Base-by-base conservation (phyloP, 331 rosid genomes). In the Quercus phellos region DNA sequence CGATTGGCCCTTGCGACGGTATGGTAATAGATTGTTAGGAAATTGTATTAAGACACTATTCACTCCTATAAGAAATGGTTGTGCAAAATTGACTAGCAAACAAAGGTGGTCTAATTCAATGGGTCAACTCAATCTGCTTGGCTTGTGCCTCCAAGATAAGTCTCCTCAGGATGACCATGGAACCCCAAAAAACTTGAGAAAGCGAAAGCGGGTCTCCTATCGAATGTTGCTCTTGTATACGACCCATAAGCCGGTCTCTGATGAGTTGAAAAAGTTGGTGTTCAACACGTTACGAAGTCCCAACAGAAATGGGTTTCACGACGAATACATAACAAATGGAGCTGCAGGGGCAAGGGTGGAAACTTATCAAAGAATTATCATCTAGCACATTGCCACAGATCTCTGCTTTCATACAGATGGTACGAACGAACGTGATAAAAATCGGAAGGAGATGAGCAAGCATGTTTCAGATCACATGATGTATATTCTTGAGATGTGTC, bases 361-460 rank as follows among this genome's bases (percentile, higher is more conserved):
- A 56, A 34, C 34, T 74, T 54, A 74, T 6, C 19, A 6, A 43
- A 34, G 69, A 3, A 34, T 55, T 55, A 18, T 55, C 22, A 10
- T 34, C 14, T 74, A 69, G 69, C 77, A 56, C 38, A 58, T 74
- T 56, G 77, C 53, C 17, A 74, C 69, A 11, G 55, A 58, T 35
- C 1, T 74, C 1, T 74, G 68, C 14, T 56, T 30, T 24, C 6
- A 21, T 1, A 4, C 0, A 6, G 26, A 19, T 21, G 50, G 3
- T 9, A 0, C 0, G n/a, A 54, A 5, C 2, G 2, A 1, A 0
- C 29, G 0, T 26, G 0, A 2, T 5, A 2, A 2, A 21, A 24
- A 2, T 5, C 3, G 0, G 50, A 3, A 1, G 4, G 22, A 0
- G 35, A 30, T 5, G 69, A 74, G 77, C 55, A 74, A 74, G 21